Evolutionary conservation across 371 early-diverging fungal genomes (phyloP).

Genomic region (Smittium culicis): DNA sequence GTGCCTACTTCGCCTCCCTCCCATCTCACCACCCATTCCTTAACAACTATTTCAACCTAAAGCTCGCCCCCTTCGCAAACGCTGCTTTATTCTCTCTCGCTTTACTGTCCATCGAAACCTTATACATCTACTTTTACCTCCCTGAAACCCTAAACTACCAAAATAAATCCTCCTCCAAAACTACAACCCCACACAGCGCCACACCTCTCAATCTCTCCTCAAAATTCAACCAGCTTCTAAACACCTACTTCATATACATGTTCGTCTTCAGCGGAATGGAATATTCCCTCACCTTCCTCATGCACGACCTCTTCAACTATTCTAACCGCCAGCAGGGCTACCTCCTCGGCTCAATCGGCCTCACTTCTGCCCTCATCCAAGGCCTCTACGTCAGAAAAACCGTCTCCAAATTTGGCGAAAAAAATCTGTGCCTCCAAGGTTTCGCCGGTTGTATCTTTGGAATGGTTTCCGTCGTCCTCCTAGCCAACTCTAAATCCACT

Average conservation of each 20-base stretch:
- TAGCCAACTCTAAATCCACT: constrained; percentile 20
- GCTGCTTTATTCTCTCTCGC: constrained; percentile 73
- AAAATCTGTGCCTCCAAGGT: constrained; percentile 58
- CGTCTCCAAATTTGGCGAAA: constrained; percentile 47
- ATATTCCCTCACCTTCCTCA: constrained; percentile 91
- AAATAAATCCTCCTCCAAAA: constrained; percentile 18
- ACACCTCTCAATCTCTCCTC: background rate
- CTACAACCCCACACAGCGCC: background rate
- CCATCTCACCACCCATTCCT: constrained; percentile 6
- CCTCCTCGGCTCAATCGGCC: constrained; percentile 74
- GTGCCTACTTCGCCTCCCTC: constrained; percentile 80
- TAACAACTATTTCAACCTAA: background rate
- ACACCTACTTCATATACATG: constrained; percentile 67
- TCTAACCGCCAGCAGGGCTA: constrained; percentile 79
- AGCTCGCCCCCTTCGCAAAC: constrained; percentile 24
- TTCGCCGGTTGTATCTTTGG: constrained; percentile 56
- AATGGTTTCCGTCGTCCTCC: constrained; percentile 43
- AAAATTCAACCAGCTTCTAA: constrained; percentile 14
- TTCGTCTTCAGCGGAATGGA: constrained; percentile 95
- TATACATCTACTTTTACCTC: constrained; percentile 50
- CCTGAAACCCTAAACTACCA: constrained; percentile 63
- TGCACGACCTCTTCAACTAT: constrained; percentile 76
- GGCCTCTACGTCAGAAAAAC: constrained; percentile 80
- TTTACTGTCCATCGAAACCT: constrained; percentile 61
- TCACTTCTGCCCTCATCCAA: constrained; percentile 74